These are phyloP conservation scores for Lachnellula willkommii DNA, from an alignment of 2,329 filamentous ascomycete genomes.

Conservation along the genomic window DNA sequence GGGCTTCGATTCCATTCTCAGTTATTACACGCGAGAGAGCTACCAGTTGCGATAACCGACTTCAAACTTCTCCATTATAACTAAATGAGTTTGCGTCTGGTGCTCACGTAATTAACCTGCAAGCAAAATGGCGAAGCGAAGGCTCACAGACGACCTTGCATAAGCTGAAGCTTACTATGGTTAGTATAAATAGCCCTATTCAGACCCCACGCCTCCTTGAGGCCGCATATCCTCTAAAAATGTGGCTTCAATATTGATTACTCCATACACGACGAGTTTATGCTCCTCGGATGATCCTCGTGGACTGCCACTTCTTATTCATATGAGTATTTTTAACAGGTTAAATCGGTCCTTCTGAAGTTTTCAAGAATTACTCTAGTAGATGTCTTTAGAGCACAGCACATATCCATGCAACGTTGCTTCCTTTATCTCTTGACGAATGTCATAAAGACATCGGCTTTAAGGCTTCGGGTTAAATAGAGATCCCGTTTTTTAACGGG, in stretches of 20 bases:
- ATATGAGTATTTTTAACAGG: background rate
- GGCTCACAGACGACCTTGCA: background rate
- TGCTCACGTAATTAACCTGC: background rate
- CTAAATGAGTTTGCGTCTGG: background rate
- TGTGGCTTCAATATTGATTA: conserved; percentile 7
- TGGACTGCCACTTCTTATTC: background rate
- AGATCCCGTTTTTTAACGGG: background rate
- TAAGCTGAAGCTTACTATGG: background rate
- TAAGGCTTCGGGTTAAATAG: background rate
- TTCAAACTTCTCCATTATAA: background rate
- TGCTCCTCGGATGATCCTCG: conserved; percentile 3
- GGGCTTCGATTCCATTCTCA: background rate
- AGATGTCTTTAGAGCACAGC: background rate
- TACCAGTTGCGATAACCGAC: background rate
- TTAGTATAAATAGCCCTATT: background rate
- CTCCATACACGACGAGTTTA: conserved; percentile 3
- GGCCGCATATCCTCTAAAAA: background rate
- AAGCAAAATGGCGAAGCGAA: background rate
- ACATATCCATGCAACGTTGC: conserved; percentile 1
- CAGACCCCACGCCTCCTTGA: background rate
- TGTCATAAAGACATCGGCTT: background rate
- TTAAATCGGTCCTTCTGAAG: conserved; percentile 6
- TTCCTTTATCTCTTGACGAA: background rate
- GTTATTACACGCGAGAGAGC: too few relatives aligned
- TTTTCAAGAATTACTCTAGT: background rate